phyloP scores from a whole-genome alignment of 192 early-diverging fungal species.

The Podila minutissima region DNA sequence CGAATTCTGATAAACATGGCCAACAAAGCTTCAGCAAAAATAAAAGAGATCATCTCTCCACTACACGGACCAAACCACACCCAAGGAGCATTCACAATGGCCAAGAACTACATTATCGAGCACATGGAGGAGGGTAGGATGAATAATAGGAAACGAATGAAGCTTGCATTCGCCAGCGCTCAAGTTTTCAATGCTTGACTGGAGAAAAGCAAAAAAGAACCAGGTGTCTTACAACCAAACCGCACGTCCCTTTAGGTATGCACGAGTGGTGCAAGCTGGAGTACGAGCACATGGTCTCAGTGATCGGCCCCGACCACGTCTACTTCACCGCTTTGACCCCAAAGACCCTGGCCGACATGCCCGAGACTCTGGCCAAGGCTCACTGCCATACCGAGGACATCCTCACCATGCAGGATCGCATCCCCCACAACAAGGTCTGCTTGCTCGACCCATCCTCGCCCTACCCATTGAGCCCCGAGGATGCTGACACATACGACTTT shows the following conservation, averaged over 20 bases:
- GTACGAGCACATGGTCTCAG: conserved; percentile 77
- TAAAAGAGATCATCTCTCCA: conserved; percentile 1
- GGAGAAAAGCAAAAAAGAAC: not conserved
- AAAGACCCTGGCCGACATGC: conserved; percentile 54
- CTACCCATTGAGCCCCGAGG: conserved; percentile 66
- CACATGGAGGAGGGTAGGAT: conserved; percentile 74
- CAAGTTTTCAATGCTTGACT: not conserved
- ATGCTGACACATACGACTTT: conserved; percentile 74
- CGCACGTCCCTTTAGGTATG: conserved; percentile 44
- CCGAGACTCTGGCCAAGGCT: conserved; percentile 52
- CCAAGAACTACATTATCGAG: conserved; percentile 75
- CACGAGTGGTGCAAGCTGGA: conserved; percentile 80
- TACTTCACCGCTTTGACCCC: conserved; percentile 69
- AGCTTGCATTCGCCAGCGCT: not conserved
- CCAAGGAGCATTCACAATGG: conserved; percentile 12
- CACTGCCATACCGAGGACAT: conserved; percentile 64
- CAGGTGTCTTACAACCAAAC: conserved; percentile 7
- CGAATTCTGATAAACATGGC: not conserved
- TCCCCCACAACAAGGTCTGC: conserved; percentile 67
- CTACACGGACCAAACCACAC: conserved; percentile 13
- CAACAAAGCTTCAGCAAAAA: not conserved
- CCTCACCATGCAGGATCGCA: conserved; percentile 53
- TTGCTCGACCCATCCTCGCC: conserved; percentile 76
- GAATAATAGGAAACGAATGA: not conserved
- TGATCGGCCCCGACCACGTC: conserved; percentile 67